Evolutionary conservation across 192 early-diverging fungal species (phyloP).

Genomic region (Kappamyces sp.): DNA sequence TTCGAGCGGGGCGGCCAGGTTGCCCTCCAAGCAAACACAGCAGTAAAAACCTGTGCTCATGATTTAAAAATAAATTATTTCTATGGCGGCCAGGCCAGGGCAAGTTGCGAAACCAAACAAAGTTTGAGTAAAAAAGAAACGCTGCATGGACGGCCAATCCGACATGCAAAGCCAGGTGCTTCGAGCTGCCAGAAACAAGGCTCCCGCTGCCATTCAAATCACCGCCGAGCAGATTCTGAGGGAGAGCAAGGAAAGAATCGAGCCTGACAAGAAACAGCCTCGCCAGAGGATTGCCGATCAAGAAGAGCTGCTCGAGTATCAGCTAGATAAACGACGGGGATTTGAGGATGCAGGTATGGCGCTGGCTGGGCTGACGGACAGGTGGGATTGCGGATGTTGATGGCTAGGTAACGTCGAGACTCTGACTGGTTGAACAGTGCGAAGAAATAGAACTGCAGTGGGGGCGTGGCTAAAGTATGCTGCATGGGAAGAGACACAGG

Average conservation of each 20-base stretch:
- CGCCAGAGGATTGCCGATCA: conserved; percentile 86
- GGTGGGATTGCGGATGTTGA: no score
- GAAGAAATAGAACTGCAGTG: conserved; percentile 77
- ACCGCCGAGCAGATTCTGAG: conserved; percentile 98
- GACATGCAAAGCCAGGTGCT: no score
- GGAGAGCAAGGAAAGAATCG: conserved; percentile 81
- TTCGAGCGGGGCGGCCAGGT: no score
- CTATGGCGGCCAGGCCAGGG: no score
- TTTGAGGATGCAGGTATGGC: conserved; percentile 66
- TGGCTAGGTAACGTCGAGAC: no score
- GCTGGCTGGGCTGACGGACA: no score
- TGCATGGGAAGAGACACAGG: conserved; percentile 87
- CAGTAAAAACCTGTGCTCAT: no score
- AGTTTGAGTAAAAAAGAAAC: no score
- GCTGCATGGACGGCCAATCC: no score
- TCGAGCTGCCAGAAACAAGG: conserved; percentile 87
- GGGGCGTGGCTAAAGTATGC: conserved; percentile 95
- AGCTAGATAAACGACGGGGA: conserved; percentile 81
- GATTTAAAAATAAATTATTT: no score
- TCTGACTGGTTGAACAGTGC: conserved; percentile 40
- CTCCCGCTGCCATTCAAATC: conserved; percentile 93
- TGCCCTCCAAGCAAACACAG: no score
- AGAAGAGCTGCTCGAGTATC: conserved; percentile 90
- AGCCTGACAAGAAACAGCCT: conserved; percentile 58
- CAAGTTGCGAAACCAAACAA: no score